These are phyloP conservation scores for Mycena maculata DNA, from an alignment of 768 basidiomycete species.

Conservation along the genomic window DNA sequence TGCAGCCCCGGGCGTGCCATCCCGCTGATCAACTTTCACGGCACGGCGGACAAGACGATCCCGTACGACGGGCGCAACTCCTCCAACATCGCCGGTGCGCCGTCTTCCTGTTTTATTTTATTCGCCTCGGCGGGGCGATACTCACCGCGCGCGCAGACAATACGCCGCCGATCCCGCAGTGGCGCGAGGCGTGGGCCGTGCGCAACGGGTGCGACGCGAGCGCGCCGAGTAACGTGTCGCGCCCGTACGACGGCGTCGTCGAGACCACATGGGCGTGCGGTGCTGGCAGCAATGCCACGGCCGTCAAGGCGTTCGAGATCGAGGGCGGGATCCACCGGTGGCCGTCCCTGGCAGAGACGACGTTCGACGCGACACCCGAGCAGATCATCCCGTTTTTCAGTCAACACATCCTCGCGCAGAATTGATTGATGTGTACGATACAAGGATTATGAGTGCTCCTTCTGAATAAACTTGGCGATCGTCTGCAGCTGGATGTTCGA, in stretches of 20 bases:
- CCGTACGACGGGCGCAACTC: slow-evolving; percentile 32
- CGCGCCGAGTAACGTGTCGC: slow-evolving; percentile 6
- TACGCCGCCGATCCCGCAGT: slow-evolving; percentile 25
- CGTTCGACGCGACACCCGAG: slow-evolving; percentile 34
- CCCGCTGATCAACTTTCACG: slow-evolving; percentile 35
- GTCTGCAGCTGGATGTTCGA: slow-evolving; percentile 99
- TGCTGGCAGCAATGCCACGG: not conserved
- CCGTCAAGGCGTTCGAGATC: slow-evolving; percentile 27
- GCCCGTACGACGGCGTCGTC: slow-evolving; percentile 10
- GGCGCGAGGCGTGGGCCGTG: slow-evolving; percentile 31
- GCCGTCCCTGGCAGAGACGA: slow-evolving; percentile 19
- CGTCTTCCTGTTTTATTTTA: not conserved
- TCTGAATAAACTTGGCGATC: slow-evolving; percentile 92
- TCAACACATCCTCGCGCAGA: not conserved
- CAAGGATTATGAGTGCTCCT: slow-evolving; percentile 72
- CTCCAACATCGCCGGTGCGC: not conserved
- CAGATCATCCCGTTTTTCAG: slow-evolving; percentile 36
- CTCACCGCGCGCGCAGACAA: slow-evolving; percentile 1
- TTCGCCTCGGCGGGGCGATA: too few relatives aligned
- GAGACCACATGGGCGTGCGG: slow-evolving; percentile 26
- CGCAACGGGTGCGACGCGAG: slow-evolving; percentile 27
- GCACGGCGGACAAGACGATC: slow-evolving; percentile 25
- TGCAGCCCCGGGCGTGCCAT: slow-evolving; percentile 28
- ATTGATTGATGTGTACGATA: not conserved
- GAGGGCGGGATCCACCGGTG: slow-evolving; percentile 23